Conservation (phyloP, 2,329 filamentous ascomycete species). For the Sarocladium oryzae region DNA sequence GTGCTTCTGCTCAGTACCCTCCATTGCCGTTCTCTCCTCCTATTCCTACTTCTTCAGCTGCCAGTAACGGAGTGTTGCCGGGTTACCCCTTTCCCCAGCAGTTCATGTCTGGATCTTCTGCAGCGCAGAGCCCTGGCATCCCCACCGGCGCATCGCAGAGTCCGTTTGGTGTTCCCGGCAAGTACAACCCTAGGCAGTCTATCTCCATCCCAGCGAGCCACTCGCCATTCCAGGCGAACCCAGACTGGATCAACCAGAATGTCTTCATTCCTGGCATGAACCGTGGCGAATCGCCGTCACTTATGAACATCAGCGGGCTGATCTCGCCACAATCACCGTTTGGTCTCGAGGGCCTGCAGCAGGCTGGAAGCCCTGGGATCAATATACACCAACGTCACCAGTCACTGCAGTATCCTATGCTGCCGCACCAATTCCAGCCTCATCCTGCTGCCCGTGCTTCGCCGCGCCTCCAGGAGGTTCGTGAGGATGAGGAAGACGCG, state of each 20-base stretch:
- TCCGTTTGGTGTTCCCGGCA: constrained; percentile 55
- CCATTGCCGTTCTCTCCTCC: constrained; percentile 78
- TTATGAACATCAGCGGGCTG: constrained; percentile 45
- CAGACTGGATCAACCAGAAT: constrained; percentile 44
- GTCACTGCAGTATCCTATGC: constrained; percentile 50
- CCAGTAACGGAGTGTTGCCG: constrained; percentile 50
- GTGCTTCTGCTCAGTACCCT: constrained; percentile 68
- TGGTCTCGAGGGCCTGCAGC: constrained; percentile 42
- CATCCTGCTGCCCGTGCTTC: constrained; percentile 50
- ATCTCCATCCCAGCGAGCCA: constrained; percentile 58
- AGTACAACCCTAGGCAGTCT: constrained; percentile 66
- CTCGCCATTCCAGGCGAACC: constrained; percentile 53
- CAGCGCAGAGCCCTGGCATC: constrained; percentile 56
- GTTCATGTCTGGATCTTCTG: constrained; percentile 56
- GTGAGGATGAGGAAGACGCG: constrained; percentile 65
- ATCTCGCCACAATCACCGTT: constrained; percentile 61
- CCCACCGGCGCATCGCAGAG: constrained; percentile 62
- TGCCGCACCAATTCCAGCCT: constrained; percentile 49
- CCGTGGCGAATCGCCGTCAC: constrained; percentile 58
- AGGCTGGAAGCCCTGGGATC: constrained; percentile 33
- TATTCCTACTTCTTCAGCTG: constrained; percentile 69
- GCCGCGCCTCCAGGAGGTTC: constrained; percentile 62
- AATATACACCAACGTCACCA: constrained; percentile 51
- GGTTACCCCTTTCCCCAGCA: constrained; percentile 50
- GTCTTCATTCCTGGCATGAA: constrained; percentile 48